Evolutionary conservation across 1,284 basidiomycete genomes (phyloP), one percentile per base, ranked within the genome.

Genomic region (Tremellales sp.): DNA sequence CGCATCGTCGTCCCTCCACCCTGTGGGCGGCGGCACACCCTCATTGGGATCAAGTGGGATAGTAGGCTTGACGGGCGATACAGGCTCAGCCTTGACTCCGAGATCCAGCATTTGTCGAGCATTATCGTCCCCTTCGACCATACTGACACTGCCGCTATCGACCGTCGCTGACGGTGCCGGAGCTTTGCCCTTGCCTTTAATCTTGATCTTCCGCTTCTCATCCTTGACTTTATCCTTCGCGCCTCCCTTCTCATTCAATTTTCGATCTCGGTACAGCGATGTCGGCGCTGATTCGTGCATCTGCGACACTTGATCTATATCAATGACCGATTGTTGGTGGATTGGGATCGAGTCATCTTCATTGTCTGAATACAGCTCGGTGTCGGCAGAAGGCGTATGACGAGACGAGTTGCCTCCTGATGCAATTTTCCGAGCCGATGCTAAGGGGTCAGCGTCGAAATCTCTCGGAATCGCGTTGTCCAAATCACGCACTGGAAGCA

Each of bases 271-370:
- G 50, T 56, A 61, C 8, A 93, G 67, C 51, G 81, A 83, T 59
- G 91, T 89, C 0, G 90, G 90, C 2, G 90, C 90, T 79, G 87
- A 87, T 80, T 86, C 91, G 67, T 90, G 87, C 79, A 94, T 82
- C 50, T 81, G 76, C 40, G 81, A 77, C 12, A 96, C 85, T 49
- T 84, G 79, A 49, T 87, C 84, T 78, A 96, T 89, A 64, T 94
- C 90, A 45, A 96, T 79, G 47, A 90, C 87, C 3, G 53, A 53
- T 0, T 24, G 52, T 35, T 52, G 48, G 15, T 39, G 39, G 7
- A 23, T 45, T 8, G 44, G 10, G 65, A 86, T 84, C n/a, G 86
- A 82, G 8, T 86, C 86, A 49, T 89, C 87, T 63, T 91, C 89
- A 22, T 86, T 84, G 58, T 91, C 89, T n/a, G 88, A 90, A 72